These are phyloP conservation scores for Globisporangium cylindrosporum DNA, from an alignment of 352 stramenopile genomes.

Conservation along the genomic window DNA sequence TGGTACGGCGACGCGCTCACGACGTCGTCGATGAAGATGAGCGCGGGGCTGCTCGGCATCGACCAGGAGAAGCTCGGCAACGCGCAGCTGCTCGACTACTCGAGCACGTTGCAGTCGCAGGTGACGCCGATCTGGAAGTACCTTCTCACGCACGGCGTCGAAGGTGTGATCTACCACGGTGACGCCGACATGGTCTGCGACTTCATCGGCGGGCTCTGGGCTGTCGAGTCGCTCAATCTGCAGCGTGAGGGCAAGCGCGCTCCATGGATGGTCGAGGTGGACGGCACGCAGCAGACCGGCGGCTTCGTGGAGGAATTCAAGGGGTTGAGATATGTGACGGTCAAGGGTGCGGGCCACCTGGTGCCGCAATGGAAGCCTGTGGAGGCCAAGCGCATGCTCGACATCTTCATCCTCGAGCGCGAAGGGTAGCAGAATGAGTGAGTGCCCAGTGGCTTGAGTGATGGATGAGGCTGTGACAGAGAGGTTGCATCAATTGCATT, in stretches of 20 bases:
- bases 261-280: constrained; percentile 36
- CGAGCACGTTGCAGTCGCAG: constrained; percentile 33
- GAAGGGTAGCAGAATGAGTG: constrained; percentile 35
- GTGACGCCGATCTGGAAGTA: constrained; percentile 55
- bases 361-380: constrained; percentile 81
- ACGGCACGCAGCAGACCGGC: constrained; percentile 59
- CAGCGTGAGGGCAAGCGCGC: constrained; percentile 32
- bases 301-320: constrained; percentile 85
- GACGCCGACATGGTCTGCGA: constrained; percentile 70
- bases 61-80: constrained; percentile 29
- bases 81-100: constrained; percentile 50
- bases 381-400: constrained; percentile 68
- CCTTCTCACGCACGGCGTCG: constrained; percentile 27
- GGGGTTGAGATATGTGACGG: constrained; percentile 86
- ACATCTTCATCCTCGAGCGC: constrained; percentile 58
- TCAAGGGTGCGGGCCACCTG: constrained; percentile 89
- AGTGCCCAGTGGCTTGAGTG: constrained; percentile 26
- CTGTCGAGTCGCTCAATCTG: constrained; percentile 62
- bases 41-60: constrained; percentile 35
- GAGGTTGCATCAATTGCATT: background rate
- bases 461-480: constrained; percentile 37
- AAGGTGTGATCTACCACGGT: constrained; percentile 58
- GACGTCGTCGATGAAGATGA: constrained; percentile 32
- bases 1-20: constrained; percentile 27
- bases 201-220: constrained; percentile 64